A percentile compares a stretch with the other conserved stretches of the same genome.
phyloP scores from a whole-genome alignment of 106 monocot genomes.

The Dendrobium nobile region DNA sequence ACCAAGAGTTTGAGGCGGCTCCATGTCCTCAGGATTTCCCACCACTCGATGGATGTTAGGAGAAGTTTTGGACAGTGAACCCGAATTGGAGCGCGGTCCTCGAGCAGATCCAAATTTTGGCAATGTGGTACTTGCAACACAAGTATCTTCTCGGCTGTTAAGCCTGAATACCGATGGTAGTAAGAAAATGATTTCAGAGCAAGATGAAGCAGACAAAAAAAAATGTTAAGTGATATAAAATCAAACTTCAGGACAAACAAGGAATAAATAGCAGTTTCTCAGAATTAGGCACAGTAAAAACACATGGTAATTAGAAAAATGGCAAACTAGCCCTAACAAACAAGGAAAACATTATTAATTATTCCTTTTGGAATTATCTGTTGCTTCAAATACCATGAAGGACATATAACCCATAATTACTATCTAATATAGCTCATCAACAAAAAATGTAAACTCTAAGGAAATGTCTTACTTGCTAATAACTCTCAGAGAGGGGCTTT shows the following conservation, averaged over 20 bases:
- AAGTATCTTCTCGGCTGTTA: conserved; percentile 42
- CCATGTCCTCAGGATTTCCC: conserved; percentile 44
- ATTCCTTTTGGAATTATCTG: background rate
- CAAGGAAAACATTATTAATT: background rate
- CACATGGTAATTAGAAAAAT: background rate
- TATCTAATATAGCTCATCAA: background rate
- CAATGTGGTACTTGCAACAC: conserved; percentile 21
- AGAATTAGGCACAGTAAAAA: background rate
- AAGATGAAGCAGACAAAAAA: background rate
- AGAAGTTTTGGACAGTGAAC: conserved; percentile 31
- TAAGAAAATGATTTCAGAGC: background rate
- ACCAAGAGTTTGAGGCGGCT: conserved; percentile 27
- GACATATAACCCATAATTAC: background rate
- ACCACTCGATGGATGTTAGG: conserved; percentile 20
- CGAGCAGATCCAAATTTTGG: conserved; percentile 38
- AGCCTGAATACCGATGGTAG: conserved; percentile 20
- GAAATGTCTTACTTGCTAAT: conserved; percentile 30
- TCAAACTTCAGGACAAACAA: background rate
- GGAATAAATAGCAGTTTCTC: background rate
- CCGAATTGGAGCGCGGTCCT: conserved; percentile 47
- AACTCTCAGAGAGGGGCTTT: conserved; percentile 16
- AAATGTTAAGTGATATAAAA: background rate
- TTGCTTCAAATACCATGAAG: background rate
- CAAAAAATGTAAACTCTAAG: background rate
- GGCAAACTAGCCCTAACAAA: background rate